Evolutionary conservation across 2,329 filamentous ascomycete species (phyloP).

Genomic region (Colletotrichum phormii): DNA sequence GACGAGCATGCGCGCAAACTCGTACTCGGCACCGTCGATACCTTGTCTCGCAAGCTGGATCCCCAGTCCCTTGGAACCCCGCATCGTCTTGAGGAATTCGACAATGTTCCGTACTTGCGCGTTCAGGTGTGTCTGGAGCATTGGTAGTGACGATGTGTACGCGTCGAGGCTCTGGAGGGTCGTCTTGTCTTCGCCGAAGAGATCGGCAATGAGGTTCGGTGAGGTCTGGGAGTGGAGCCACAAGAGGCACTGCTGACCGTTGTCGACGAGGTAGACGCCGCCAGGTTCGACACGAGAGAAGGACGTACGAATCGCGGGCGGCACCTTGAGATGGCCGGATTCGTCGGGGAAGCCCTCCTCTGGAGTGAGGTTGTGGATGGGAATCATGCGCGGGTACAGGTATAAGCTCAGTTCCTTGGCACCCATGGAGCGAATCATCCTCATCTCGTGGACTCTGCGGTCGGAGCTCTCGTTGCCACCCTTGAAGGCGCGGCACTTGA

Average conservation of each 20-base stretch:
- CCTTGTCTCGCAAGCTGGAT: constrained; percentile 93
- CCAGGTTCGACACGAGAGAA: constrained; percentile 92
- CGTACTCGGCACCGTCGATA: constrained; percentile 93
- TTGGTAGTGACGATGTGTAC: constrained; percentile 81
- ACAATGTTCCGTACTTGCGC: constrained; percentile 95
- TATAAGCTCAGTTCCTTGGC: constrained; percentile 88
- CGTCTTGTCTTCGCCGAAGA: constrained; percentile 83
- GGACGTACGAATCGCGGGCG: constrained; percentile 81
- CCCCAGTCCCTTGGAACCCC: constrained; percentile 88
- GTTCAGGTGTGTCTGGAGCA: constrained; percentile 92
- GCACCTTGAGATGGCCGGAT: constrained; percentile 88
- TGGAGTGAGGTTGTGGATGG: constrained; percentile 88
- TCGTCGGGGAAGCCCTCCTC: constrained; percentile 95
- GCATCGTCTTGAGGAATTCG: constrained; percentile 82
- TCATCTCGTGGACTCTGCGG: constrained; percentile 89
- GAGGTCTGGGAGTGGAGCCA: constrained; percentile 96
- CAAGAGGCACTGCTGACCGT: constrained; percentile 89
- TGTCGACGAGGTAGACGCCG: constrained; percentile 94
- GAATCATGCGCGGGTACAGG: constrained; percentile 93
- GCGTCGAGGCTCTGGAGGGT: constrained; percentile 83
- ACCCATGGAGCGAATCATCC: constrained; percentile 90
- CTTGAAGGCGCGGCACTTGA: constrained; percentile 95
- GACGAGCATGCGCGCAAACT: constrained; percentile 90
- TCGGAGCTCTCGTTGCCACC: constrained; percentile 91
- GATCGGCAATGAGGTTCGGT: constrained; percentile 88